Base-by-base conservation (phyloP, 257 asterid species). In the Nicotiana sylvestris region DNA sequence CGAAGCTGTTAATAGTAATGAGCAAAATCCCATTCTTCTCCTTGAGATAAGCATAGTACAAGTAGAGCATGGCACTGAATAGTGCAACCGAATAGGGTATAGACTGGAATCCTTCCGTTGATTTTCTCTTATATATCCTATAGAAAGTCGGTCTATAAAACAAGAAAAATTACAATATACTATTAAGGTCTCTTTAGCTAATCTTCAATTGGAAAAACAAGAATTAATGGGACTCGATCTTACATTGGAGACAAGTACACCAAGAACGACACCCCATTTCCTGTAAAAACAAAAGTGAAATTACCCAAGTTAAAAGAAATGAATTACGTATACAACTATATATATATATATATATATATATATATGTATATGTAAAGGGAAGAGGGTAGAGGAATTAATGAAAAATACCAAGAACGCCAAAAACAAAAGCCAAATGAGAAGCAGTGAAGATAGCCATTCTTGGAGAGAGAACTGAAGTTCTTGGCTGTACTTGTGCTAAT, bases 231-330 rank as follows among this genome's bases (percentile, higher is more conserved):
- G 39, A 72, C 8, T 7, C 1, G 30, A 29, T 29, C 37, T 86
- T 86, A 94, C 97, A 89, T 18, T 3, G 98, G 98, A 9, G 98
- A 89, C 89, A 95, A 72, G 89, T 83, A 95, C 82, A 95, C 98
- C 95, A 93, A 80, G 90, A 93, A 93, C 82, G 97, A 93, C 83
- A 93, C 94, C 1, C 88, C 78, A 81, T 93, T 94, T 85, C 98
- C 98, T 92, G 74, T 11, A n/a, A 67, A 29, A 49, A 2, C 6
- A 39, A 81, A 5, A 4, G 84, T 2, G 4, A 15, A 18, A 17
- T 74, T 16, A 57, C 21, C 65, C 2, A 43, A 15, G 70, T 7
- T 77, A 80, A 32, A 60, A 7, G 9, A 27, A 15, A 60, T 35
- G 67, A 49, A 30, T 27, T n/a, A n/a, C n/a, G n/a, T n/a, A n/a